A percentile compares a stretch with the other conserved stretches of the same genome.
Evolutionary conservation across 441 rosid species (phyloP).

Genomic region (Adansonia grandidieri): DNA sequence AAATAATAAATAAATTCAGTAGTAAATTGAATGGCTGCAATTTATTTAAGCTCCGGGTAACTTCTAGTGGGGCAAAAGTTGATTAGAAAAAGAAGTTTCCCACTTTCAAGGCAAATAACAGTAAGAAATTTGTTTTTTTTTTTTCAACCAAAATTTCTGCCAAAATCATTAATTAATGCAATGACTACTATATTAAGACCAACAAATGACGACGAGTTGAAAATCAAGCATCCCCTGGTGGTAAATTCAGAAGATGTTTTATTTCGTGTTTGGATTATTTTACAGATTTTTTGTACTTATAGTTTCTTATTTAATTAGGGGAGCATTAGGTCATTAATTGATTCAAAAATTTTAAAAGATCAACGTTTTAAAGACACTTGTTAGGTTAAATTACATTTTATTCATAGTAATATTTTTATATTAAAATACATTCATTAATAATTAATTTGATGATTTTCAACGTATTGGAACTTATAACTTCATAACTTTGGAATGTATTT

Average conservation of each 20-base stretch:
- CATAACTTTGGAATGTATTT: too few relatives aligned
- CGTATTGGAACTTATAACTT: too few relatives aligned
- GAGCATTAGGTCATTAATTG: constrained; percentile 21
- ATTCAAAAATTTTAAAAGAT: too few relatives aligned
- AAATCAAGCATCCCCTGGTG: constrained; percentile 7
- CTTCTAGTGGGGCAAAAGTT: neutral
- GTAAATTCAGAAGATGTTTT: constrained; percentile 24
- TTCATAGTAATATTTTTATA: too few relatives aligned
- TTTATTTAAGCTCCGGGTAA: neutral
- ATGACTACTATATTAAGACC: constrained; percentile 18
- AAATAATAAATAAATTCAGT: too few relatives aligned
- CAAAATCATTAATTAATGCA: constrained; percentile 13
- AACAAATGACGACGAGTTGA: constrained; percentile 18
- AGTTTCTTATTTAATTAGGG: constrained; percentile 8
- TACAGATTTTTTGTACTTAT: neutral
- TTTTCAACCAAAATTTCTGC: constrained; percentile 13
- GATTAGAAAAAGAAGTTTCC: constrained; percentile 15
- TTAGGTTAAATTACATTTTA: neutral
- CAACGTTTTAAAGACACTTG: too few relatives aligned
- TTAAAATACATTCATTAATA: too few relatives aligned
- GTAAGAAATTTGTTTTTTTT: neutral
- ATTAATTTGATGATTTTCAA: too few relatives aligned
- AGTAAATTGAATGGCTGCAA: neutral
- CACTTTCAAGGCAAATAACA: constrained; percentile 24
- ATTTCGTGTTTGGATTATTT: constrained; percentile 27